phyloP scores from a whole-genome alignment of 1,139 yeast genomes.

The Hansenula lynferdii region DNA sequence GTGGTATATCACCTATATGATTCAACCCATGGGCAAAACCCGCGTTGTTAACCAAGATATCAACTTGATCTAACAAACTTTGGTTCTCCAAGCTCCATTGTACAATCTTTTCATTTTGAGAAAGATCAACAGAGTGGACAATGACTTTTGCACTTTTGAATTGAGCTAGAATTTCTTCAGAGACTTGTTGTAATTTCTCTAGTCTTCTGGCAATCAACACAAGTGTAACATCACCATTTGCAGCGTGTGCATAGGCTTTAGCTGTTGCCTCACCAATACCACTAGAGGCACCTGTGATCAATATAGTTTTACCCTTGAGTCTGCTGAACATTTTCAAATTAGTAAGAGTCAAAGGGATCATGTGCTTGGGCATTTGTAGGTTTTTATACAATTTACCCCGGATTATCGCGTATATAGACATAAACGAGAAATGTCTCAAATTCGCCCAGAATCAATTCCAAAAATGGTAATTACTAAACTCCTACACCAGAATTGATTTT shows the following conservation, averaged over 20 bases:
- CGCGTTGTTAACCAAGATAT: constrained; percentile 60
- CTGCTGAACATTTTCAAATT: constrained; percentile 1
- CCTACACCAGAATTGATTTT: too few species aligned
- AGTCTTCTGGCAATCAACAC: constrained; percentile 63
- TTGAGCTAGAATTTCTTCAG: constrained; percentile 26
- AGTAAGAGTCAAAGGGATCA: too few species aligned
- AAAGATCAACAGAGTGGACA: constrained; percentile 52
- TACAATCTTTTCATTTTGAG: constrained; percentile 39
- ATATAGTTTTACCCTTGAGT: constrained; percentile 32
- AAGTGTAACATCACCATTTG: constrained; percentile 52
- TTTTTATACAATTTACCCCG: not conserved
- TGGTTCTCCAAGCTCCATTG: constrained; percentile 30
- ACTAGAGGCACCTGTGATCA: constrained; percentile 63
- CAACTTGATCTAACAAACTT: constrained; percentile 23
- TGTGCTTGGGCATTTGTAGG: not conserved
- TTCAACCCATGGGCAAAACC: constrained; percentile 64
- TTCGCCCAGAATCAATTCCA: too few species aligned
- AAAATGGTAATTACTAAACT: too few species aligned
- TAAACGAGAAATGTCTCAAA: not conserved
- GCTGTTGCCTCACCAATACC: constrained; percentile 62
- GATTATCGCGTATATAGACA: not conserved
- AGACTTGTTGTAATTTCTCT: constrained; percentile 30
- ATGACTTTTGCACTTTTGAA: constrained; percentile 47
- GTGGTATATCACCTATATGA: constrained; percentile 42
- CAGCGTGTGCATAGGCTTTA: constrained; percentile 45